Percentiles rank a stretch among this genome's conserved stretches.
phyloP scores from a whole-genome alignment of 805 yeast species.

The Lipomyces lipofer region DNA sequence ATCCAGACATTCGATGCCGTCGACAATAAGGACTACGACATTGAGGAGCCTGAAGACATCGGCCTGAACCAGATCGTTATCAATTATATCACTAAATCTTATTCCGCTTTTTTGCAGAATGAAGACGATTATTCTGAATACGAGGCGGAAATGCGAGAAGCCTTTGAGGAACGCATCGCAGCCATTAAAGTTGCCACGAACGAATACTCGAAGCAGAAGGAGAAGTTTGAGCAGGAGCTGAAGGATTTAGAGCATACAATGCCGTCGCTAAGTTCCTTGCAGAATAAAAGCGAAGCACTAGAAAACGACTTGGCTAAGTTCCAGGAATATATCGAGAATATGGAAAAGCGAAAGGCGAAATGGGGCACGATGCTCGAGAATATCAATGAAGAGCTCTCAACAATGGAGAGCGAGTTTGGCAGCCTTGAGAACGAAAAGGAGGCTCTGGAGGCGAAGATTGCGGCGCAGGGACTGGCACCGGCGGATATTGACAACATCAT shows the following conservation, averaged over 20 bases:
- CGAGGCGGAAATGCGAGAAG: slow-evolving; percentile 55
- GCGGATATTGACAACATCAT: slow-evolving; percentile 64
- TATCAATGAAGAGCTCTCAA: slow-evolving; percentile 54
- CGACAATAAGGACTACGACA: slow-evolving; percentile 42
- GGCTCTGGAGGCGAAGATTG: slow-evolving; percentile 45
- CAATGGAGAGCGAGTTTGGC: slow-evolving; percentile 40
- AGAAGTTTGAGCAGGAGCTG: slow-evolving; percentile 44
- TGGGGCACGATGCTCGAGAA: slow-evolving; percentile 64
- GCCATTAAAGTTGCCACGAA: slow-evolving; percentile 52
- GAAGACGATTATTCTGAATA: slow-evolving; percentile 62
- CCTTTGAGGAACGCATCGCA: slow-evolving; percentile 53
- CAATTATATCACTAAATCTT: slow-evolving; percentile 64
- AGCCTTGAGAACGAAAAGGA: slow-evolving; percentile 18
- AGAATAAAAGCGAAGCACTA: slow-evolving; percentile 60
- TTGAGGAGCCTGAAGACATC: slow-evolving; percentile 44
- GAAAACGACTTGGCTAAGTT: slow-evolving; percentile 71
- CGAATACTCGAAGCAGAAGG: slow-evolving; percentile 46
- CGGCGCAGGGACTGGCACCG: slow-evolving; percentile 59
- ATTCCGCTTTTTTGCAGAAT: slow-evolving; percentile 63
- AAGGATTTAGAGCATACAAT: slow-evolving; percentile 48
- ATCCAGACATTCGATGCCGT: slow-evolving; percentile 44
- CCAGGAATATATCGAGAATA: slow-evolving; percentile 65
- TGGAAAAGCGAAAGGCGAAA: slow-evolving; percentile 59
- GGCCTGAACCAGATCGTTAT: slow-evolving; percentile 54
- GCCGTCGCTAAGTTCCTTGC: slow-evolving; percentile 51